Evolutionary conservation across 352 stramenopile genomes (phyloP), one percentile per base, ranked within the genome.

Genomic region (Pseudoperonospora humuli): DNA sequence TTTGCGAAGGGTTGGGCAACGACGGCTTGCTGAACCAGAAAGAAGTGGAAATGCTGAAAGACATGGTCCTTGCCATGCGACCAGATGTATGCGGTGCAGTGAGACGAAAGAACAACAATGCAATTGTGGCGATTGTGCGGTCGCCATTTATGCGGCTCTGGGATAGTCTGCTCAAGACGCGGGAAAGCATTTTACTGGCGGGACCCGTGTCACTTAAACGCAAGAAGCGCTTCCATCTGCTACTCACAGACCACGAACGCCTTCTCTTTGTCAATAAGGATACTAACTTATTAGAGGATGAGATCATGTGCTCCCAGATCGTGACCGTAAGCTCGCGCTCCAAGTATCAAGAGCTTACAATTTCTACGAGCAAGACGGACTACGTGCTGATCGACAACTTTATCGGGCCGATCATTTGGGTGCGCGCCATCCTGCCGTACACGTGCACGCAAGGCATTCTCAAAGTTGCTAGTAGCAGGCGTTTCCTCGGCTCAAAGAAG

Each of bases 231-330:
- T 92, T 83, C 52, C 79, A 92, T 47, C 39, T 92, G 47, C 54
- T 92, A 39, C 67, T 92, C 28, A 92, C 79, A 26, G 75, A 89
- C 48, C 76, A 92, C 58, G 79, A 92, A 55, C 79, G 79, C 8
- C 59, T 92, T 39, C 60, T 92, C 21, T 86, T 92, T 61, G 71
- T 92, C 49, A 92, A 92, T 70, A 86, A 86, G 58, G 77, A 86
- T 39, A 86, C 76, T 57, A 92, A 92, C 61, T 72, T 86, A 71
- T 72, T 92, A 59, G 79, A 92, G 44, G 79, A 92, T 55, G 79
- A 92, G 58, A 79, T 92, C 61, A 86, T 92, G 70, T 89, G 79
- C 63, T 76, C 72, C 9, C 79, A 89, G 45, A 87, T 92, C 50
- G 76, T 92, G 54, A 92, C 79, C 3, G 76, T 92, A 48, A 92